Evolutionary conservation across 2,329 filamentous ascomycete genomes (phyloP).

Genomic region (Talaromyces sp.): DNA sequence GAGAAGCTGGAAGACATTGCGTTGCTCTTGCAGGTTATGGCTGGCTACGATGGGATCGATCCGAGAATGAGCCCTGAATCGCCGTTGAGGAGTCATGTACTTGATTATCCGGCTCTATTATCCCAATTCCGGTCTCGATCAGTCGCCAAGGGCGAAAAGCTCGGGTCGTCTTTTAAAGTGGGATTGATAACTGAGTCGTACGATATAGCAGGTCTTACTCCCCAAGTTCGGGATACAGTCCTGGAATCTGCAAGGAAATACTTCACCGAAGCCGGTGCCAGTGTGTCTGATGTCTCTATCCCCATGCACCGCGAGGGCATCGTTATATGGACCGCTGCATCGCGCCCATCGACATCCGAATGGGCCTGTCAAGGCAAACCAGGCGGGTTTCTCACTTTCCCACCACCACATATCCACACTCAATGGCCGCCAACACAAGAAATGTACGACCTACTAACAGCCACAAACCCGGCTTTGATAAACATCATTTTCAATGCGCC

Average conservation of each 20-base stretch:
- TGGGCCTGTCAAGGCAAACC: conserved; percentile 30
- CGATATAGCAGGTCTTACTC: conserved; percentile 35
- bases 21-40: conserved; percentile 42
- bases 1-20: conserved; percentile 43
- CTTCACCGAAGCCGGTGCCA: conserved; percentile 43
- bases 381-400: conserved; percentile 31
- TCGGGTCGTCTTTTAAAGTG: conserved; percentile 42
- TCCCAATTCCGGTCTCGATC: conserved; percentile 6
- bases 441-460: conserved; percentile 45
- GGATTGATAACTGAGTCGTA: conserved; percentile 49
- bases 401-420: conserved; percentile 29
- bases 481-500: conserved; percentile 43
- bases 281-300: conserved; percentile 45
- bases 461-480: conserved; percentile 45
- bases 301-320: conserved; percentile 47
- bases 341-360: conserved; percentile 32
- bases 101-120: conserved; percentile 32
- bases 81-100: conserved; percentile 33
- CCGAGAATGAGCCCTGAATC: conserved; percentile 39
- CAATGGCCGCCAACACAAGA: conserved; percentile 38
- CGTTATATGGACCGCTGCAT: conserved; percentile 47
- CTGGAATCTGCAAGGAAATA: conserved; percentile 33
- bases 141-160: conserved; percentile 17
- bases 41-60: conserved; percentile 52
- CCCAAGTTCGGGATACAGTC: conserved; percentile 38